Base-by-base conservation (phyloP, 495 filamentous ascomycete species). In the Penicillium argentinense region DNA sequence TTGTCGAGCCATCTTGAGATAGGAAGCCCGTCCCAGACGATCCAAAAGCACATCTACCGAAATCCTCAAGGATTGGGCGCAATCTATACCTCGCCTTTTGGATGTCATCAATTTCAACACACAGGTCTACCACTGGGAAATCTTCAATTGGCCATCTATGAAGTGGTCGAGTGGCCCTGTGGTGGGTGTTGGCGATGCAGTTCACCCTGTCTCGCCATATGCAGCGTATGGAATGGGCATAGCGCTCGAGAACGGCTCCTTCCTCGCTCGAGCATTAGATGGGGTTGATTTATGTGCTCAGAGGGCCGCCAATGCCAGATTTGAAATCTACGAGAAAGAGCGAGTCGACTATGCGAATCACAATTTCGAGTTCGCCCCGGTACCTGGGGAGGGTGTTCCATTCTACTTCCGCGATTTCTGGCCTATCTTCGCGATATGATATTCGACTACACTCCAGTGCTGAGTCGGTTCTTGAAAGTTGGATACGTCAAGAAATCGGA, bases 211-310 rank as follows among this genome's bases (percentile, higher is more conserved):
- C 3, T 54, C 56, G 14, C 56, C 56, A 24, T 59, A 59, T 49
- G 56, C 51, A 8, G 56, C 56, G 13, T 59, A 59, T 46, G 56
- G 56, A 1, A 54, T 59, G 44, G 56, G 56, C 5, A 59, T 59
- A 51, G 56, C 56, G 18, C 52, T 59, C 19, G 51, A 59, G 32
- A 51, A 59, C 32, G 47, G 56, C 3, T 59, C 54, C 30, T 55
- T 40, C 27, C 44, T 59, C 19, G 51, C 56, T 9, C 45, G 23
- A 29, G 14, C 47, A 0, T 40, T 59, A 1, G 51, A 55, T 18
- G 56, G 56, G 1, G 56, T 59, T 36, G 51, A 55, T 14, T 19
- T 59, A 16, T 50, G 42, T 13, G 50, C 53, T 39, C 3, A 8
- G 22, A 38, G 39, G 9, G 46, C 46, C 1, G 50, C 51, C 16